Conservation (phyloP, 1,139 yeast genomes). For the Groenewaldozyma auringiensis region DNA sequence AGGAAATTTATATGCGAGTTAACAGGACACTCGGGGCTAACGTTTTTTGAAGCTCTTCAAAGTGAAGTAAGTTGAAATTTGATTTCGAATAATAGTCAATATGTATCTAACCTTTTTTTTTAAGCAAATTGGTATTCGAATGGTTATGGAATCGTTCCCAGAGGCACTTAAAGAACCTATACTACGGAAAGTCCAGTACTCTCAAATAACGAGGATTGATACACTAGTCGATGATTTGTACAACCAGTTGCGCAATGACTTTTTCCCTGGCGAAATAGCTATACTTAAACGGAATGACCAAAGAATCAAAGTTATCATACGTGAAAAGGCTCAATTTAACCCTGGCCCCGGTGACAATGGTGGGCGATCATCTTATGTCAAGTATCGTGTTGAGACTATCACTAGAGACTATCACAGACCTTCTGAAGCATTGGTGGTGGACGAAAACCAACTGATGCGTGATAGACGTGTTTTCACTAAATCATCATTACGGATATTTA, state of each 20-base stretch:
- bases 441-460: conserved; percentile 64
- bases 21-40: conserved; percentile 86
- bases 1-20: conserved; percentile 90
- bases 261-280: conserved; percentile 85
- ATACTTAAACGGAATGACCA: conserved; percentile 44
- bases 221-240: conserved; percentile 74
- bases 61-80: conserved; percentile 47
- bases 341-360: conserved; percentile 38
- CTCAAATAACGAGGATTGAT: conserved; percentile 77
- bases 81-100: too few species aligned
- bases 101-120: background rate
- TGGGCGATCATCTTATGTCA: conserved; percentile 53
- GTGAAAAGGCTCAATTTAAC: conserved; percentile 43
- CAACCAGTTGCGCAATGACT: conserved; percentile 66
- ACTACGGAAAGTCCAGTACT: conserved; percentile 73
- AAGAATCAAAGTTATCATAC: conserved; percentile 43
- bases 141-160: conserved; percentile 78
- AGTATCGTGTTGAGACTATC: conserved; percentile 59
- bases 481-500: conserved; percentile 79
- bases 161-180: conserved; percentile 89
- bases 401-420: conserved; percentile 34
- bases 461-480: conserved; percentile 87
- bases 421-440: conserved; percentile 52
- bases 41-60: conserved; percentile 80
- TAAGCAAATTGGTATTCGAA: conserved; percentile 28